Evolutionary conservation across 768 basidiomycete species (phyloP).

Genomic region (Panaeolus papilionaceus): DNA sequence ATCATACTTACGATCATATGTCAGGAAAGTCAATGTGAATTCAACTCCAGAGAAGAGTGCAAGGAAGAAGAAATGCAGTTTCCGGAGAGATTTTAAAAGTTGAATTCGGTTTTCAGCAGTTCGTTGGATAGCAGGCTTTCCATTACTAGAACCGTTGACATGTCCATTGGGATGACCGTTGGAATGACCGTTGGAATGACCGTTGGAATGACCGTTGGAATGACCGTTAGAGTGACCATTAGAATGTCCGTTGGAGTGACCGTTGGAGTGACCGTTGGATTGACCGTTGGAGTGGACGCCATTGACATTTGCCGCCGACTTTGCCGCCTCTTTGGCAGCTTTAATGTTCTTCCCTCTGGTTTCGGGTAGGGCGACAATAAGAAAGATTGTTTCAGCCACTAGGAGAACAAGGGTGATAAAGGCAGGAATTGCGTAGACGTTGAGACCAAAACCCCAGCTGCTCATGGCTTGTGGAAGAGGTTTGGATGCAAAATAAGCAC

Average conservation of each 20-base stretch:
- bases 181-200: conserved; percentile 24
- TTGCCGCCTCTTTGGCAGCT: conserved; percentile 28
- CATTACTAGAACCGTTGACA: conserved; percentile 26
- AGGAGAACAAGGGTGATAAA: conserved; percentile 81
- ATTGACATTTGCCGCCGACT: conserved; percentile 26
- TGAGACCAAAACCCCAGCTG: conserved; percentile 68
- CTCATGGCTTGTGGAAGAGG: conserved; percentile 69
- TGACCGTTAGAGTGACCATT: conserved; percentile 27
- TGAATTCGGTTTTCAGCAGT: conserved; percentile 57
- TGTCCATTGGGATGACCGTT: conserved; percentile 27
- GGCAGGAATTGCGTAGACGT: conserved; percentile 93
- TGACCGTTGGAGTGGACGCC: conserved; percentile 25
- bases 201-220: conserved; percentile 26
- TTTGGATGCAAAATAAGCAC: conserved; percentile 93
- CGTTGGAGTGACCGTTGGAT: conserved; percentile 26
- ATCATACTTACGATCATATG: conserved; percentile 75
- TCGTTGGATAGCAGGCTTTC: conserved; percentile 34
- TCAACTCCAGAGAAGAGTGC: conserved; percentile 94
- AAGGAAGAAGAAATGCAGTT: conserved; percentile 85
- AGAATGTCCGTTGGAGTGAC: conserved; percentile 24
- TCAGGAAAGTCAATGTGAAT: conserved; percentile 96
- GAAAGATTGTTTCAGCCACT: conserved; percentile 78
- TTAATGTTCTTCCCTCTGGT: conserved; percentile 62
- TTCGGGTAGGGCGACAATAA: conserved; percentile 81
- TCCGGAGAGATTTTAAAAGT: conserved; percentile 64